A percentile compares a stretch with the other conserved stretches of the same genome.
Conservation (phyloP, 257 asterid genomes). For the Nicotiana tabacum region DNA sequence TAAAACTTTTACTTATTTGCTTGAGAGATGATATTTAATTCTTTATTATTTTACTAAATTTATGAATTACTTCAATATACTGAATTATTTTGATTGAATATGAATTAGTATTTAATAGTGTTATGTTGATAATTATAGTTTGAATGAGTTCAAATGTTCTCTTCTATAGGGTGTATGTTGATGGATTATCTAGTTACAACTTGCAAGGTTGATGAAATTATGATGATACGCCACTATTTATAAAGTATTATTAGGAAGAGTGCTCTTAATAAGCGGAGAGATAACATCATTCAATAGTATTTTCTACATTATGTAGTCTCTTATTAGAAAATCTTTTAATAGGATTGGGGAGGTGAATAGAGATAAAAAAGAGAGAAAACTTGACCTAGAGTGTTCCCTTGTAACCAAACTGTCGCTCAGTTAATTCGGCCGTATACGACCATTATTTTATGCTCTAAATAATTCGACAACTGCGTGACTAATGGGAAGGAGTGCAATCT, state of each 20-base stretch:
- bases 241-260: not conserved
- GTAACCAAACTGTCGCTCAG: slow-evolving; percentile 24
- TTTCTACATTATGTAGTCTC: not conserved
- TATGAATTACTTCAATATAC: not conserved
- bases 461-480: slow-evolving; percentile 4
- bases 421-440: not conserved
- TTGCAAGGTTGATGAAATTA: not conserved
- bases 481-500: not conserved
- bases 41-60: not conserved
- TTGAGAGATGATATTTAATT: not conserved
- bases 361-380: not conserved
- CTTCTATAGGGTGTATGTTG: too few relatives aligned
- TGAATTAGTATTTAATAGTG: not conserved
- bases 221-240: not conserved
- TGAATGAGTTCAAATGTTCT: not conserved
- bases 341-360: not conserved
- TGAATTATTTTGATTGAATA: not conserved
- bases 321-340: not conserved
- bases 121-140: not conserved
- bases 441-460: not conserved
- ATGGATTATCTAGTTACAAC: too few relatives aligned
- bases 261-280: not conserved
- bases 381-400: slow-evolving; percentile 24
- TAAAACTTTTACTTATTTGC: not conserved
- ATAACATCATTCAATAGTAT: not conserved